Evolutionary conservation across 129 eudicot genomes (phyloP).

Genomic region (Cynara cardunculus): DNA sequence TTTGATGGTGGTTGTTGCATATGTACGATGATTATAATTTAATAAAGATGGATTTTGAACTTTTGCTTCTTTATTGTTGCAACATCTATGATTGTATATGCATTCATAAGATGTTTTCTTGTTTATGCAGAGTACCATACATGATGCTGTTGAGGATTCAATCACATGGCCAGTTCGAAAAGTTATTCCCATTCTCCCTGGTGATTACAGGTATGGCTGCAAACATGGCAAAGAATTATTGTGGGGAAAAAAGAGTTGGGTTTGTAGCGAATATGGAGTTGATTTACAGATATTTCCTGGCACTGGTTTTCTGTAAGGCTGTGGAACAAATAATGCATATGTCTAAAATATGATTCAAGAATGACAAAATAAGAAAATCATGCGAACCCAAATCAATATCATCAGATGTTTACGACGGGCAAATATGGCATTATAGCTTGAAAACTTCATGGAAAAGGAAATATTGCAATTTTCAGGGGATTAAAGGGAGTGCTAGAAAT

Average conservation of each 20-base stretch:
- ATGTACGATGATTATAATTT: background rate
- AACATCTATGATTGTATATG: background rate
- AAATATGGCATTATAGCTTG: background rate
- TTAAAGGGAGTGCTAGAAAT: background rate
- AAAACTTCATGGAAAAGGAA: background rate
- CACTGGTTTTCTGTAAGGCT: background rate
- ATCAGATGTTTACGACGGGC: background rate
- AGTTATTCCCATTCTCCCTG: conserved; percentile 88
- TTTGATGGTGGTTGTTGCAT: too few relatives aligned
- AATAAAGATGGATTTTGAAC: too few relatives aligned
- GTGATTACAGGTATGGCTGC: conserved; percentile 78
- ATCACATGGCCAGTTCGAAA: conserved; percentile 96
- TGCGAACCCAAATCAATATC: background rate
- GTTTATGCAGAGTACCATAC: conserved; percentile 63
- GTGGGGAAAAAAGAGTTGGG: background rate
- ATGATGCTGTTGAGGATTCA: conserved; percentile 94
- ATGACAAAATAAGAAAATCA: background rate
- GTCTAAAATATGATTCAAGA: background rate
- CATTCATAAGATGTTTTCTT: background rate
- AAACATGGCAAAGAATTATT: background rate
- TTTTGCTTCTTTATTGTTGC: background rate
- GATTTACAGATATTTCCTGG: background rate
- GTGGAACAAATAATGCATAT: background rate
- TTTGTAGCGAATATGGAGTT: background rate
- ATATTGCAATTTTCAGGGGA: background rate